These are phyloP conservation scores for Xerocomus cyaneibrunnescens DNA, from an alignment of 1,284 basidiomycete genomes.

Conservation along the genomic window DNA sequence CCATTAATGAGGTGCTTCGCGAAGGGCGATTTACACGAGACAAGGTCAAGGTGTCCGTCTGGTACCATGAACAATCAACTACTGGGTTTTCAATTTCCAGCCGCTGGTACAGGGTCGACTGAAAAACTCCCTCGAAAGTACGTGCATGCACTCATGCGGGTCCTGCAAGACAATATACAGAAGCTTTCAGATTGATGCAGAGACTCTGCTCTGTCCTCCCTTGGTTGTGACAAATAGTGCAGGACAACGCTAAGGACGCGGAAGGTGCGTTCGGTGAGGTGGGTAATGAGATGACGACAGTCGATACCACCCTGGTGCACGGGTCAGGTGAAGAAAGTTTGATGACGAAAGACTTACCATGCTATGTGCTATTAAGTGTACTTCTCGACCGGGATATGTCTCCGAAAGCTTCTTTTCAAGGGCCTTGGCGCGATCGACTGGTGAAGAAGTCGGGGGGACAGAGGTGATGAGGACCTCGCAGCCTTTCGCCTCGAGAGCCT, in stretches of 20 bases:
- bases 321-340: constrained; percentile 10
- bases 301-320: constrained; percentile 81
- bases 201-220: constrained; percentile 56
- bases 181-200: constrained; percentile 90
- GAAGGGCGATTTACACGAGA: constrained; percentile 79
- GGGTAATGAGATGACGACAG: constrained; percentile 82
- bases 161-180: constrained; percentile 90
- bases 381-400: constrained; percentile 74
- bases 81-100: constrained; percentile 87
- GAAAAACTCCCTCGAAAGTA: constrained; percentile 70
- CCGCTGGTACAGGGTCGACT: constrained; percentile 76
- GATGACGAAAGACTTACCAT: constrained; percentile 59
- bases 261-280: constrained; percentile 65
- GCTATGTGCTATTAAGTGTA: constrained; percentile 89
- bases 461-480: constrained; percentile 90
- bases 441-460: constrained; percentile 88
- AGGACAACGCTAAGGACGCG: constrained; percentile 65
- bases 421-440: constrained; percentile 83
- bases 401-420: constrained; percentile 80
- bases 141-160: constrained; percentile 84
- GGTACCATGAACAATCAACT: not conserved
- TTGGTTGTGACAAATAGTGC: constrained; percentile 39
- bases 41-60: constrained; percentile 63
- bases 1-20: constrained; percentile 94
- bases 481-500: constrained; percentile 85